phyloP scores from a whole-genome alignment of 2,329 filamentous ascomycete genomes.

The Fusarium graminum region DNA sequence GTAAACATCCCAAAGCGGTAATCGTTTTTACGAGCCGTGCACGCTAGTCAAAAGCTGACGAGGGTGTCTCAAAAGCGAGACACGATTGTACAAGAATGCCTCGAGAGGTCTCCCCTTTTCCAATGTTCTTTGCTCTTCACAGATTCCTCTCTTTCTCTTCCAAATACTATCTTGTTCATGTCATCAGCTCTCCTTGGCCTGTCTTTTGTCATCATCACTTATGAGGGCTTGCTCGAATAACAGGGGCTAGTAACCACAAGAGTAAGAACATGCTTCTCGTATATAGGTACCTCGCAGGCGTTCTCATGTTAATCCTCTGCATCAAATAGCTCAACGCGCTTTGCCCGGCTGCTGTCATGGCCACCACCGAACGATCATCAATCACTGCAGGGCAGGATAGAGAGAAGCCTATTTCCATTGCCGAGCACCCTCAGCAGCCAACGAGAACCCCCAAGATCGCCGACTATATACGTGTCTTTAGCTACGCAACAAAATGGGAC shows the following conservation, averaged over 20 bases:
- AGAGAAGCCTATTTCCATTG: neutral
- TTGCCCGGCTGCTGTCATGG: neutral
- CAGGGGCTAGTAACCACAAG: neutral
- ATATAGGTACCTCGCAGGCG: neutral
- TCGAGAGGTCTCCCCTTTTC: neutral
- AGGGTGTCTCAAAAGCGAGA: neutral
- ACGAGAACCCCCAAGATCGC: constrained; percentile 33
- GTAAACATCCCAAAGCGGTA: constrained; percentile 34
- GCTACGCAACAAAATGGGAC: constrained; percentile 52
- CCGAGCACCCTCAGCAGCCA: neutral
- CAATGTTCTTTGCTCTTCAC: neutral
- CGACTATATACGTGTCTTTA: constrained; percentile 49
- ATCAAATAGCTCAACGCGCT: accelerated
- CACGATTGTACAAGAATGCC: neutral
- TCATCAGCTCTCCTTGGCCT: neutral
- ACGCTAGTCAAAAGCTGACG: neutral
- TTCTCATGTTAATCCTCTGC: neutral
- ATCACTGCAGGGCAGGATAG: neutral
- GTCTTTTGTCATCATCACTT: no score
- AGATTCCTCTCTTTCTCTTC: no score
- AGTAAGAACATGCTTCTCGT: neutral
- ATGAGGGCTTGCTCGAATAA: no score
- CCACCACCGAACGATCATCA: neutral
- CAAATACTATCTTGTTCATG: neutral
- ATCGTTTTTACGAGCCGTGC: constrained; percentile 33